Evolutionary conservation across 192 early-diverging fungal genomes (phyloP), one percentile per base, ranked within the genome.

Genomic region (Backusella liffmaniae): DNA sequence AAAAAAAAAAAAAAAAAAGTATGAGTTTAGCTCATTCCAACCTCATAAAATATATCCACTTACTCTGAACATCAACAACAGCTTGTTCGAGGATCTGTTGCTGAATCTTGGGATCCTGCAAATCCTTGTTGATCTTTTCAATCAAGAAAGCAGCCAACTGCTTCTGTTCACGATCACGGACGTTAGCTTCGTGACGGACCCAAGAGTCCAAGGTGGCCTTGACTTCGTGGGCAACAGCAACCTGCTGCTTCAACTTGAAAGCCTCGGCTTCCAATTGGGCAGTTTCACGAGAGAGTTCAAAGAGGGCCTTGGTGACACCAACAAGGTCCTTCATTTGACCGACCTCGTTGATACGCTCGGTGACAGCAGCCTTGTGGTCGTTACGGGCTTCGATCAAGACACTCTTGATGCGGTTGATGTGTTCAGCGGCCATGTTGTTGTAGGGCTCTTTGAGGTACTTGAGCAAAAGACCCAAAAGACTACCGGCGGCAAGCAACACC

Each of bases 101-200:
- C 83, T 91, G 90, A 76, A 89, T 74, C 83, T 90, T 92, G 80
- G 91, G 88, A 83, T 93, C 91, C 67, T 79, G 66, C 53, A 96
- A 86, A 75, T 90, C 85, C 49, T 83, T 84, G 80, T 90, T 89
- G 80, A 94, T 88, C 84, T 88, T 91, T 84, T 91, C 90, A 79
- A 99, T 96, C 82, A 99, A 92, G 82, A 88, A 85, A 59, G 88
- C 86, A 70, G 94, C 93, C 78, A 98, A 85, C 39, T 93, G 86
- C 88, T 91, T 93, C 88, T 99, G 97, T 87, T 96, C 93, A 76
- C 87, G 91, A 82, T 98, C 97, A 85, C 97, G 96, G 67, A 99
- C 90, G 26, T 88, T 87, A 76, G 92, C 89, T 86, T 99, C 97
- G 81, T 99, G 94, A 81, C 97, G 96, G 46, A 98, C 96, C 97